Evolutionary conservation across 805 yeast genomes (phyloP).

Genomic region (Isabelozyma pseudorhagii): DNA sequence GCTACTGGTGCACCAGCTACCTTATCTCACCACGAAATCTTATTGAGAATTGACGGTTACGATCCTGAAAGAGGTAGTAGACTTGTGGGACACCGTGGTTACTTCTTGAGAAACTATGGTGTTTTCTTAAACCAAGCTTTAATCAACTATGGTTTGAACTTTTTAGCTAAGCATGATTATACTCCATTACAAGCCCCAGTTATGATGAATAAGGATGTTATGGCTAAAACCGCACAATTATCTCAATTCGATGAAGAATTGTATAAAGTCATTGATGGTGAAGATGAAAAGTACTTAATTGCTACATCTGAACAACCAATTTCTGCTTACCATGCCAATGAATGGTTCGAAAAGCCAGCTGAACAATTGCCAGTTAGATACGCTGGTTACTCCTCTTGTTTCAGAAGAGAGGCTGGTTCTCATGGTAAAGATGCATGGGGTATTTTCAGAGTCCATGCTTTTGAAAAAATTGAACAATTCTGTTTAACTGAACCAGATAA

Average conservation of each 20-base stretch:
- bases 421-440: conserved; percentile 99
- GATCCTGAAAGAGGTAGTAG: conserved; percentile 99
- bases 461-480: conserved; percentile 97
- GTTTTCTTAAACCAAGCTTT: conserved; percentile 97
- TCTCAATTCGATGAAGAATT: conserved; percentile 97
- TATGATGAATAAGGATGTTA: conserved; percentile 98
- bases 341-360: conserved; percentile 97
- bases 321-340: conserved; percentile 94
- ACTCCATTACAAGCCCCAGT: conserved; percentile 96
- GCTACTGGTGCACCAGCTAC: conserved; percentile 74
- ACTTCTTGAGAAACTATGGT: conserved; percentile 91
- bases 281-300: conserved; percentile 94
- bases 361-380: conserved; percentile 96
- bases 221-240: conserved; percentile 99
- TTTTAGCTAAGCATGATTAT: conserved; percentile 76
- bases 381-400: conserved; percentile 98
- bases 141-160: conserved; percentile 90
- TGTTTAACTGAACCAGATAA: conserved; percentile 95
- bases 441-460: conserved; percentile 97
- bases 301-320: conserved; percentile 99
- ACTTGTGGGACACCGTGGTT: conserved; percentile 98
- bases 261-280: conserved; percentile 95
- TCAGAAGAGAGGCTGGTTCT: conserved; percentile 99
- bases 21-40: conserved; percentile 92
- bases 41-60: conserved; percentile 92